A percentile compares a stretch with the other conserved stretches of the same genome.
Conservation (phyloP, 495 filamentous ascomycete species). For the Trichoderma gamsii region DNA sequence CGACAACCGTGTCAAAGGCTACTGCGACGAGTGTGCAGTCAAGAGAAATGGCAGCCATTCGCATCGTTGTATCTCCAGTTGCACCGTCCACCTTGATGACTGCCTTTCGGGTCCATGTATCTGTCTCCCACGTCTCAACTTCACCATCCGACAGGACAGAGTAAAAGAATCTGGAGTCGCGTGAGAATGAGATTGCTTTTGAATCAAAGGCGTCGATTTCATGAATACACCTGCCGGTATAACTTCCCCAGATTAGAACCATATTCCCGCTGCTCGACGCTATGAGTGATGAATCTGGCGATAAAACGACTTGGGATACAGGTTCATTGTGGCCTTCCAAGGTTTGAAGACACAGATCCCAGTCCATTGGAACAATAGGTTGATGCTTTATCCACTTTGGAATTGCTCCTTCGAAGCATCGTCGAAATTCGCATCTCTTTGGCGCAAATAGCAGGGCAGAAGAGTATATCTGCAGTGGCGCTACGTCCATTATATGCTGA, state of each 20-base stretch:
- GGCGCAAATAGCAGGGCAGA: slow-evolving; percentile 15
- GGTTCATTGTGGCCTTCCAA: slow-evolving; percentile 19
- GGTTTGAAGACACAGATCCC: slow-evolving; percentile 14
- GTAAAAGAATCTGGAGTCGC: not conserved
- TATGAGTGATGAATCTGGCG: not conserved
- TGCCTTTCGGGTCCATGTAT: not conserved
- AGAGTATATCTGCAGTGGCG: slow-evolving; percentile 15
- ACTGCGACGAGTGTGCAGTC: not conserved
- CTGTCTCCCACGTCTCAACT: not conserved
- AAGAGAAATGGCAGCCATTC: not conserved
- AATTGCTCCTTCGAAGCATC: slow-evolving; percentile 2
- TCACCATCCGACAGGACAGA: not conserved
- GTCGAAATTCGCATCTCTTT: slow-evolving; percentile 7
- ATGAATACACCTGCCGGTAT: not conserved
- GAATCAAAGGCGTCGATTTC: not conserved
- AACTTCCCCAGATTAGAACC: not conserved
- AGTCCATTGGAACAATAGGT: not conserved
- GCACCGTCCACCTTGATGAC: not conserved
- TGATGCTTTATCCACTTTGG: not conserved
- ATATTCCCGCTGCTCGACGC: not conserved
- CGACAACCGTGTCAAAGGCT: not conserved
- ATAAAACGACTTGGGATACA: slow-evolving; percentile 18
- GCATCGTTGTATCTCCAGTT: not conserved
- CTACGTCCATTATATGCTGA: not conserved
- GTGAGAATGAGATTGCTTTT: not conserved